Conservation (phyloP, 495 filamentous ascomycete genomes). For the Aspergillus mulundensis region DNA sequence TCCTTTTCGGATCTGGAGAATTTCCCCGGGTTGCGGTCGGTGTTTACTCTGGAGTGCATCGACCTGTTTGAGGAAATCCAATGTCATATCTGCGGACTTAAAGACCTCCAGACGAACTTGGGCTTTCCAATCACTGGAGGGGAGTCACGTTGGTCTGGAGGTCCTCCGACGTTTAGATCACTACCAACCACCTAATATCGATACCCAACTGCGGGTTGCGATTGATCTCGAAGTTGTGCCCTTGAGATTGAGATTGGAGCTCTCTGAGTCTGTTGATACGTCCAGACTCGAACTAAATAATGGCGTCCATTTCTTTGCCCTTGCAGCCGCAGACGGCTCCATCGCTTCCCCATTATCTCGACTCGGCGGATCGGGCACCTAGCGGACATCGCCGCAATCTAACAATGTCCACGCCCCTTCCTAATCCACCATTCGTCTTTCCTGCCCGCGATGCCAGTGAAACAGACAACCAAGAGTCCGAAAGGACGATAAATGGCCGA, state of each 20-base stretch:
- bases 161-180: conserved; percentile 37
- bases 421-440: conserved; percentile 72
- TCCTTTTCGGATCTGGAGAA: neutral
- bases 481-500: conserved; percentile 20
- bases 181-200: conserved; percentile 17
- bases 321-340: conserved; percentile 27
- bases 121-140: conserved; percentile 31
- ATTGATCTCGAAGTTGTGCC: too few relatives aligned
- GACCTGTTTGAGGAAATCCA: conserved; percentile 29
- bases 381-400: conserved; percentile 24
- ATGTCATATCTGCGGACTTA: conserved; percentile 32
- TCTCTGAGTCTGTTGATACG: conserved; percentile 12
- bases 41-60: conserved; percentile 19
- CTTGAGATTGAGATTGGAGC: conserved; percentile 7
- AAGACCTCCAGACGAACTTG: conserved; percentile 44
- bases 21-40: neutral
- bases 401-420: conserved; percentile 47
- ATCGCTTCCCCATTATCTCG: conserved; percentile 33
- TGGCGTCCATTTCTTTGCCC: conserved; percentile 45
- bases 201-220: conserved; percentile 2
- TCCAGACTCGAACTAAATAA: conserved; percentile 21
- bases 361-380: conserved; percentile 19
- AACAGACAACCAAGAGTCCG: conserved; percentile 8
- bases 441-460: conserved; percentile 45
- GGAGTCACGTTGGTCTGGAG: conserved; percentile 41